A percentile compares a stretch with the other conserved stretches of the same genome.
phyloP scores from a whole-genome alignment of 768 basidiomycete species.

The Ramaria rubella region DNA sequence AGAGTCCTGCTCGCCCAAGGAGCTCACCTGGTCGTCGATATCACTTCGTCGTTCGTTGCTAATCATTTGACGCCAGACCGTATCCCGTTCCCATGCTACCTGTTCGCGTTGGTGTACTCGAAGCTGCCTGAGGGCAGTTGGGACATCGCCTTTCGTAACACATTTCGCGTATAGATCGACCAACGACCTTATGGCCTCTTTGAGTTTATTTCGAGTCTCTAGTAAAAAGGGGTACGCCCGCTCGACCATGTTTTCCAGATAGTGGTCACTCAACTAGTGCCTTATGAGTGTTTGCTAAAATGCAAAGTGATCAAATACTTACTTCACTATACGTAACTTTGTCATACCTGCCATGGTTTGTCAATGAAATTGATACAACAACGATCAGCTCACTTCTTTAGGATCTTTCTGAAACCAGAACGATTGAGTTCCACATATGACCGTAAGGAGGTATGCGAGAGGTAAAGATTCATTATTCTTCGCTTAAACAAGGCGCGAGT shows the following conservation, averaged over 20 bases:
- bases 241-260: slow-evolving; percentile 68
- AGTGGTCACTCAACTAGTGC: slow-evolving; percentile 72
- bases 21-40: slow-evolving; percentile 27
- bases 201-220: slow-evolving; percentile 54
- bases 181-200: slow-evolving; percentile 50
- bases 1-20: slow-evolving; percentile 30
- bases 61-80: slow-evolving; percentile 96
- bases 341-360: slow-evolving; percentile 65
- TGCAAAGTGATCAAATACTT: slow-evolving; percentile 12
- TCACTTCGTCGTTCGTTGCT: slow-evolving; percentile 71
- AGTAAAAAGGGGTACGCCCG: slow-evolving; percentile 59
- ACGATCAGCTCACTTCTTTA: slow-evolving; percentile 72
- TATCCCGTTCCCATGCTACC: slow-evolving; percentile 96
- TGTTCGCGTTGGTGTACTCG: slow-evolving; percentile 84
- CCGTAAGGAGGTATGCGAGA: slow-evolving; percentile 65
- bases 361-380: slow-evolving; percentile 4
- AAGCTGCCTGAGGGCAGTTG: slow-evolving; percentile 71
- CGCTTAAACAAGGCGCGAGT: slow-evolving; percentile 84
- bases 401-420: slow-evolving; percentile 89
- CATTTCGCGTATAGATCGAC: slow-evolving; percentile 78
- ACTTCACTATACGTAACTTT: slow-evolving; percentile 79
- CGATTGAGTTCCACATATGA: slow-evolving; percentile 90
- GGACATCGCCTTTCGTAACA: slow-evolving; percentile 65
- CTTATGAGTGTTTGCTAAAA: not conserved
- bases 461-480: slow-evolving; percentile 75